Conservation (phyloP, 1,284 basidiomycete genomes). For the Anthracocystis walkeri region DNA sequence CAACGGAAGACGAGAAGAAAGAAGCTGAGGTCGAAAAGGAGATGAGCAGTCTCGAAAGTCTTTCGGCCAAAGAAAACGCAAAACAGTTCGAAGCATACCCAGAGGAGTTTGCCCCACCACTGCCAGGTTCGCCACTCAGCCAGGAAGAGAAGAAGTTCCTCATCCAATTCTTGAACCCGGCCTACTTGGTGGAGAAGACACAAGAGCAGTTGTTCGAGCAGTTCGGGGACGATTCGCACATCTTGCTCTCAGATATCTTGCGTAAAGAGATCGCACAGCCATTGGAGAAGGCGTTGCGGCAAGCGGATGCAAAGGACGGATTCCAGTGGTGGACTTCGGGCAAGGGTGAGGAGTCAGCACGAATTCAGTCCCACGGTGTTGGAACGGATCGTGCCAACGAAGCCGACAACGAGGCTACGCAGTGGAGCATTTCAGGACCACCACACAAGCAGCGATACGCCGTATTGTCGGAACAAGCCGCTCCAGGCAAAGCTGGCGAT, state of each 20-base stretch:
- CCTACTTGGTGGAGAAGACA: conserved; percentile 85
- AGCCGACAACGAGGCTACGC: conserved; percentile 27
- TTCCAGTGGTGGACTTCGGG: conserved; percentile 63
- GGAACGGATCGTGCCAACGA: conserved; percentile 30
- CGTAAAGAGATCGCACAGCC: conserved; percentile 58
- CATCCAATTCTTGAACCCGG: conserved; percentile 83
- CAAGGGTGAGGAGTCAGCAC: conserved; percentile 42
- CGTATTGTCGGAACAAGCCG: conserved; percentile 69
- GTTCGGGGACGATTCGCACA: conserved; percentile 88
- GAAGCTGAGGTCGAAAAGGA: conserved; percentile 62
- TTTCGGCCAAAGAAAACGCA: conserved; percentile 77
- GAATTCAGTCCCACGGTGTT: conserved; percentile 58
- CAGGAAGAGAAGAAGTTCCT: conserved; percentile 65
- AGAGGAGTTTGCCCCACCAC: conserved; percentile 44
- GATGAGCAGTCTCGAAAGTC: conserved; percentile 66
- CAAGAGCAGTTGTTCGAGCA: conserved; percentile 83
- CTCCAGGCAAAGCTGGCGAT: conserved; percentile 39
- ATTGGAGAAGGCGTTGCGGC: conserved; percentile 57
- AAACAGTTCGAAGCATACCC: conserved; percentile 74
- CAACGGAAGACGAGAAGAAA: conserved; percentile 73
- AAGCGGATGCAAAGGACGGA: conserved; percentile 76
- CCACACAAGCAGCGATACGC: conserved; percentile 95
- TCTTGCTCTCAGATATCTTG: conserved; percentile 74
- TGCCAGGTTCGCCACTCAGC: conserved; percentile 63
- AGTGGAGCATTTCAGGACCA: conserved; percentile 84